phyloP scores from a whole-genome alignment of 2,329 filamentous ascomycete genomes.

The Aureobasidium sp. region DNA sequence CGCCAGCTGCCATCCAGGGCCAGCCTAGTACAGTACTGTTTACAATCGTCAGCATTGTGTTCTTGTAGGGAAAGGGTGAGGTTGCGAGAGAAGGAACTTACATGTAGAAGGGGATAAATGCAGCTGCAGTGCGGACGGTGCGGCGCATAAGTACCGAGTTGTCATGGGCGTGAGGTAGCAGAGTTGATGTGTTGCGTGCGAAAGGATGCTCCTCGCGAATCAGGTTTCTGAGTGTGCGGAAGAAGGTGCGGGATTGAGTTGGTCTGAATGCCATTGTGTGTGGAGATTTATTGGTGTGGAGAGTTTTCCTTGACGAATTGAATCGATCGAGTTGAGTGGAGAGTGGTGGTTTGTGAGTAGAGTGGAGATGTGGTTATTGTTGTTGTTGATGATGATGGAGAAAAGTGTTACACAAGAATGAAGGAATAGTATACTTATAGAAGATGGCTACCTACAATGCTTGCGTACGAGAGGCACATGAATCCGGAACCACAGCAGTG shows the following conservation, averaged over 20 bases:
- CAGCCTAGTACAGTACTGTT: background rate
- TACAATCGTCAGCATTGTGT: background rate
- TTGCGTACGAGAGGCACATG: too few relatives aligned
- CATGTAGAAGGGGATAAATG: background rate
- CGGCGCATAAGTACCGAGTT: background rate
- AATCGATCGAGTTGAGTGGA: background rate
- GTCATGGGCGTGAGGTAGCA: conserved; percentile 6
- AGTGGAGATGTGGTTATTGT: background rate
- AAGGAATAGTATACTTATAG: conserved; percentile 6
- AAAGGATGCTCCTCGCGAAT: conserved; percentile 5
- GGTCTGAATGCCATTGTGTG: conserved; percentile 14
- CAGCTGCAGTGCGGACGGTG: background rate
- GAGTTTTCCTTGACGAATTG: too few relatives aligned
- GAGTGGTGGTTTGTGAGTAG: background rate
- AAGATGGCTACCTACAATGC: background rate
- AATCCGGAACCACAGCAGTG: background rate
- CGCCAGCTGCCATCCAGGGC: background rate
- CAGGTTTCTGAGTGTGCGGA: conserved; percentile 6
- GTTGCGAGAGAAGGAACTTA: background rate
- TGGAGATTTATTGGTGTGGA: background rate
- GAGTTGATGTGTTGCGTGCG: conserved; percentile 7
- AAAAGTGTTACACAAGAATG: background rate
- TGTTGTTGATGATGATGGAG: background rate
- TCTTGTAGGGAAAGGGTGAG: too few relatives aligned
- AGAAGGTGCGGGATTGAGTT: conserved; percentile 12